Conservation (phyloP, 768 basidiomycete species). For the Collybia nuda region DNA sequence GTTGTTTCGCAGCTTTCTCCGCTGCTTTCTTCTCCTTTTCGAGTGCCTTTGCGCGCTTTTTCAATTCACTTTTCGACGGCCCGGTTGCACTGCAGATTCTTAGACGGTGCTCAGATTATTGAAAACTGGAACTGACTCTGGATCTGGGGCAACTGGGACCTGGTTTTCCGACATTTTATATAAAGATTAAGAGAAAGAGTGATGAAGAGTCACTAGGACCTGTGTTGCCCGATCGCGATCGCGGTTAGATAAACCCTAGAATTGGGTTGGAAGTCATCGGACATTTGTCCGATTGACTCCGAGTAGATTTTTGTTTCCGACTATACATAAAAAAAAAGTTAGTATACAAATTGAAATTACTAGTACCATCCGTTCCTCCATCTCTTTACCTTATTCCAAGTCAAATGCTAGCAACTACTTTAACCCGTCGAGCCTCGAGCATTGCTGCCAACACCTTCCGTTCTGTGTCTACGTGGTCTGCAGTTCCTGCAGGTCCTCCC, state of each 20-base stretch:
- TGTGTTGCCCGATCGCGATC: neutral
- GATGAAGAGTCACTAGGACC: no score
- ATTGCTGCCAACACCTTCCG: slow-evolving; percentile 37
- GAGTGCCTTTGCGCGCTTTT: slow-evolving; percentile 87
- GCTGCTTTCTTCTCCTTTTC: slow-evolving; percentile 90
- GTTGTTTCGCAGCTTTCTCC: slow-evolving; percentile 79
- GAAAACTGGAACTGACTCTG: slow-evolving; percentile 6
- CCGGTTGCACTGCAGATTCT: slow-evolving; percentile 30
- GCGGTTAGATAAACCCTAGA: slow-evolving; percentile 14
- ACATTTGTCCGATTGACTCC: no score
- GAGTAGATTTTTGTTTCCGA: neutral
- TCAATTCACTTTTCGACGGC: slow-evolving; percentile 85
- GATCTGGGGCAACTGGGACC: neutral
- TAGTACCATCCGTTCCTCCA: neutral
- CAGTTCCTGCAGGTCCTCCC: slow-evolving; percentile 85
- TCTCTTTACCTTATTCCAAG: slow-evolving; percentile 24
- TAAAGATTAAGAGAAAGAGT: no score
- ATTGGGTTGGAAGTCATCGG: slow-evolving; percentile 12
- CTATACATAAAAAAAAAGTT: neutral
- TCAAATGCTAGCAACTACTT: slow-evolving; percentile 47
- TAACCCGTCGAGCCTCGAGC: slow-evolving; percentile 48
- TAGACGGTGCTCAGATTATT: neutral
- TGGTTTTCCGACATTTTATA: slow-evolving; percentile 12
- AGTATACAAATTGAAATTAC: neutral
- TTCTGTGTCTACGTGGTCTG: slow-evolving; percentile 73